Percentiles rank a stretch among this genome's conserved stretches.
These are phyloP conservation scores for Fusarium napiforme DNA, from an alignment of 2,329 filamentous ascomycete species.

Conservation along the genomic window DNA sequence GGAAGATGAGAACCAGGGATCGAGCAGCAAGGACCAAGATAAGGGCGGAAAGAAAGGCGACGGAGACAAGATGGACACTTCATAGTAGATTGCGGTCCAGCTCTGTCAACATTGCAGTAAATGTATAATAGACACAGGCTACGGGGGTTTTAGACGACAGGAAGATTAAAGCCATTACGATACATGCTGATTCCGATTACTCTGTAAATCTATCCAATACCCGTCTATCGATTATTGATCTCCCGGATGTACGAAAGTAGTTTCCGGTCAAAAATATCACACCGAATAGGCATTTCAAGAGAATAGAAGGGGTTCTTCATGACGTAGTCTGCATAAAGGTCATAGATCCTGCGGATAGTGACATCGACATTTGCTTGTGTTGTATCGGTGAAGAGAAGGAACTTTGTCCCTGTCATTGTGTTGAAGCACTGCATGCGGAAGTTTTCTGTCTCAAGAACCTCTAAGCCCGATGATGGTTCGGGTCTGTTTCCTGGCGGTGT, in stretches of 20 bases:
- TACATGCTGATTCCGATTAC: conserved; percentile 25
- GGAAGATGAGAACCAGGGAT: conserved; percentile 69
- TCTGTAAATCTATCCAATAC: conserved; percentile 21
- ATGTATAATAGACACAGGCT: conserved; percentile 49
- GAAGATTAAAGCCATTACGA: conserved; percentile 43
- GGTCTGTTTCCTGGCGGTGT: conserved; percentile 61
- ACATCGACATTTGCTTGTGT: conserved; percentile 88
- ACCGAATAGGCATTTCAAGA: conserved; percentile 95
- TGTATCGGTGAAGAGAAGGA: conserved; percentile 91
- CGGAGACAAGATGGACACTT: conserved; percentile 86
- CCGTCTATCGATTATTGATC: conserved; percentile 66
- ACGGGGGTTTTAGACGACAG: conserved; percentile 43
- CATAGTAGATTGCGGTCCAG: conserved; percentile 55
- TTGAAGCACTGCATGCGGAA: conserved; percentile 97
- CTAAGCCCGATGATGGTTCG: conserved; percentile 79
- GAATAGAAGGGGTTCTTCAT: conserved; percentile 99
- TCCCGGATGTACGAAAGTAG: conserved; percentile 82
- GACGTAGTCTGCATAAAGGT: conserved; percentile 95
- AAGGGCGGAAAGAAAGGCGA: conserved; percentile 76
- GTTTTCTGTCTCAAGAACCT: conserved; percentile 92
- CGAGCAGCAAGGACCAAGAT: conserved; percentile 75
- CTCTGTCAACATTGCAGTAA: conserved; percentile 47
- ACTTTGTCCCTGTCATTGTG: conserved; percentile 94
- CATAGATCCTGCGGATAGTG: conserved; percentile 87
- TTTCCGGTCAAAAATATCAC: conserved; percentile 93